Evolutionary conservation across 805 yeast species (phyloP), one percentile per base, ranked within the genome.

Genomic region (Saccharomycopsis capsularis): DNA sequence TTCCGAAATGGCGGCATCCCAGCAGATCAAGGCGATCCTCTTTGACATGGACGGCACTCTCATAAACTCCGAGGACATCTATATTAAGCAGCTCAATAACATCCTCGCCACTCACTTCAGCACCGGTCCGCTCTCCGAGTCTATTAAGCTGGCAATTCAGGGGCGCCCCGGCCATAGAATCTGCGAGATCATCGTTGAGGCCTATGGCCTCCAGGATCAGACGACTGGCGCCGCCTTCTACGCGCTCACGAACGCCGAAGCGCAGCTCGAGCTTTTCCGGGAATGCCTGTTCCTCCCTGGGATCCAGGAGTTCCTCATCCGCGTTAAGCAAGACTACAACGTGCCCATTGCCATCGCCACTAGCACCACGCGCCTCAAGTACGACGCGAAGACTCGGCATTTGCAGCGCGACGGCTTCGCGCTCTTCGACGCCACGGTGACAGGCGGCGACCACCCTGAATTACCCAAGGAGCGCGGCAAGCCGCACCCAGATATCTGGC

Each of bases 1-100:
- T n/a, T n/a, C n/a, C n/a, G n/a, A n/a, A n/a, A n/a, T n/a, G n/a
- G n/a, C n/a, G n/a, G n/a, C n/a, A n/a, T n/a, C n/a, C n/a, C n/a
- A n/a, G n/a, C n/a, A n/a, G n/a, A n/a, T n/a, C n/a, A n/a, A 70
- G 62, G 90, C 89, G 27, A 81, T 87, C 69, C 81, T 82, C 52
- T 82, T 81, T 61, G 87, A 83, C 71, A 86, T 93, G 98, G 99
- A 93, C 63, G 99, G 99, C 1, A 76, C 95, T 22, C 71, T 93
- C 53, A 76, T 93, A 61, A 87, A 90, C 68, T 85, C 96, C 3
- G 99, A 93, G 65, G 95, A 86, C 56, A 72, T 89, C 48, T 93
- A 91, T 64, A 91, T 98, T 1, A 30, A 39, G 15, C 48, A 46
- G 22, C 44, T 46, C 4, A 46, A 46, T 29, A 27, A 23, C 21